Conservation (phyloP, 2,329 filamentous ascomycete species). For the Stachybotrys elegans region DNA sequence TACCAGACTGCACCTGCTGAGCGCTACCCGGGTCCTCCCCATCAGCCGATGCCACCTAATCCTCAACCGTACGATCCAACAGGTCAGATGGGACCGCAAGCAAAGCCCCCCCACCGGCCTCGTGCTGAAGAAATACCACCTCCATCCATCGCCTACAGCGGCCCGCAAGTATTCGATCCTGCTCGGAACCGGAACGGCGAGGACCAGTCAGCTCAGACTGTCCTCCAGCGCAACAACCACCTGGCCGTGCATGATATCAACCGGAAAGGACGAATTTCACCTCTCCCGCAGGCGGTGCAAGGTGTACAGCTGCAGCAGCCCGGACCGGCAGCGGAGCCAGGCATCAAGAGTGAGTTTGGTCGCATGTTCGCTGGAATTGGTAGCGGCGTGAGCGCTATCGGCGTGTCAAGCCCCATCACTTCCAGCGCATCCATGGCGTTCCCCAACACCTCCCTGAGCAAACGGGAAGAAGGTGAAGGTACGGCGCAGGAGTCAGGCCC, state of each 20-base stretch:
- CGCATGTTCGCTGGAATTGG: constrained; percentile 93
- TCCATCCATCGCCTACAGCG: constrained; percentile 45
- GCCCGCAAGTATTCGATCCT: constrained; percentile 33
- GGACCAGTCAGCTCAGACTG: constrained; percentile 49
- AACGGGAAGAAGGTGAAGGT: constrained; percentile 49
- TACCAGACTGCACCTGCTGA: constrained; percentile 26
- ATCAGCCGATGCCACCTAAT: constrained; percentile 26
- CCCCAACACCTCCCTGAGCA: constrained; percentile 35
- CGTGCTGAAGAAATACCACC: constrained; percentile 44
- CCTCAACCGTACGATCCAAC: constrained; percentile 42
- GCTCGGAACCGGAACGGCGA: constrained; percentile 35
- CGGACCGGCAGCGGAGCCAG: constrained; percentile 75
- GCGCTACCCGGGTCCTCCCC: constrained; percentile 27
- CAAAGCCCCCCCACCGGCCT: constrained; percentile 28
- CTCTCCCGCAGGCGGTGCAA: constrained; percentile 88
- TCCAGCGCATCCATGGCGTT: constrained; percentile 37
- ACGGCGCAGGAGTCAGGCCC: constrained; percentile 37
- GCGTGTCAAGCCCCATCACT: constrained; percentile 46
- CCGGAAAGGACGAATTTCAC: constrained; percentile 77
- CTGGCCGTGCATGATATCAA: constrained; percentile 78
- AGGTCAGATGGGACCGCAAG: constrained; percentile 37
- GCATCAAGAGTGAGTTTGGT: constrained; percentile 92
- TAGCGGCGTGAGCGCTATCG: constrained; percentile 47
- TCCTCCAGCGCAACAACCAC: constrained; percentile 59
- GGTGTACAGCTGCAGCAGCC: constrained; percentile 79